Evolutionary conservation across 73 alveolate genomes (phyloP).

Genomic region (Uronychia binucleata): DNA sequence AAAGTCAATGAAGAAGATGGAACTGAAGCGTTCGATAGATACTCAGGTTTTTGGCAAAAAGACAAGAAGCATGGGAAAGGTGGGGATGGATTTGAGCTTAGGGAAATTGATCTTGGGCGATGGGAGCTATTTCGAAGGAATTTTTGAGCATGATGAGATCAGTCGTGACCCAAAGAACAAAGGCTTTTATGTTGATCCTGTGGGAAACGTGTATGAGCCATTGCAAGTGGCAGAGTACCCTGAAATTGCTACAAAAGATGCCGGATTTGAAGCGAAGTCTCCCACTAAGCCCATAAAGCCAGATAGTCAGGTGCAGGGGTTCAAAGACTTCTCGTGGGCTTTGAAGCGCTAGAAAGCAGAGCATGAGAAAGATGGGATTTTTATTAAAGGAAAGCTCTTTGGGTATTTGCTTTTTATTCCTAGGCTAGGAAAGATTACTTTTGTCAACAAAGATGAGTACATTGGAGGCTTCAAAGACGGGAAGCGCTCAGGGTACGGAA

Average conservation of each 20-base stretch:
- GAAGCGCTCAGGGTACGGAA: not conserved
- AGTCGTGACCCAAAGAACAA: not conserved
- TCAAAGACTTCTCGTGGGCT: not conserved
- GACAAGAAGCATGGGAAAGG: not conserved
- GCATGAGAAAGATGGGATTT: not conserved
- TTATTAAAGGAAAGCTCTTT: not conserved
- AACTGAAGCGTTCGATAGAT: not conserved
- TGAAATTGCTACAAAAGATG: not conserved
- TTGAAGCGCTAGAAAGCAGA: not conserved
- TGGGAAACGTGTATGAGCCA: not conserved
- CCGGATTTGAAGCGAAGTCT: not conserved
- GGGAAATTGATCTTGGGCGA: not conserved
- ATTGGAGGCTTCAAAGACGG: constrained; percentile 3
- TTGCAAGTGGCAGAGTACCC: not conserved
- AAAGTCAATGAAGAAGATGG: not conserved
- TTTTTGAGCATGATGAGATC: not conserved
- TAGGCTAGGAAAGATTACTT: not conserved
- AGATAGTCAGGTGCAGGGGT: not conserved
- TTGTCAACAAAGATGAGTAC: not conserved
- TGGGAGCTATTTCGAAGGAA: not conserved
- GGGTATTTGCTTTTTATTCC: not conserved
- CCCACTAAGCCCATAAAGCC: not conserved
- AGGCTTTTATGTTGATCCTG: not conserved
- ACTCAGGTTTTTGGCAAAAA: not conserved
- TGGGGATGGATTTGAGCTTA: not conserved